A percentile compares a stretch with the other conserved stretches of the same genome.
Evolutionary conservation across 179 eudicot species (phyloP).

Genomic region (Beta macrorhiza): DNA sequence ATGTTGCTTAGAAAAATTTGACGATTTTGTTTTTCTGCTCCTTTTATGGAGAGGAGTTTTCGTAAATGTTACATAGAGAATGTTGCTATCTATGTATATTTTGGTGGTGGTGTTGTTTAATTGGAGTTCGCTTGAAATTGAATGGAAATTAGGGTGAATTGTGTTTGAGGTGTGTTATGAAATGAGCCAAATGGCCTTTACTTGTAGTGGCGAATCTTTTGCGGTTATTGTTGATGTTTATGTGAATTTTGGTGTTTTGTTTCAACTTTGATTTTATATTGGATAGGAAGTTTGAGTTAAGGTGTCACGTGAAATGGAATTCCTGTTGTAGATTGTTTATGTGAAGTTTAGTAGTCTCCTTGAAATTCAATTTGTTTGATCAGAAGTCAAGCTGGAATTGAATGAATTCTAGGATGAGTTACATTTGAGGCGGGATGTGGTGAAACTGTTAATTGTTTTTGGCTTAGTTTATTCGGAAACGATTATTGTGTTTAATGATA

Average conservation of each 20-base stretch:
- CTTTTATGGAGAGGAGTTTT: not conserved
- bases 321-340: too few species aligned
- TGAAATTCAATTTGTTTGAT: not conserved
- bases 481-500: too few species aligned
- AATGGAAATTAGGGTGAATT: not conserved
- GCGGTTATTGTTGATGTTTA: not conserved
- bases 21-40: not conserved
- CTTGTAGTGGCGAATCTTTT: not conserved
- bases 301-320: too few species aligned
- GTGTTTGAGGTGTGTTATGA: too few species aligned
- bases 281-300: too few species aligned
- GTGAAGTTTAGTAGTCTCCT: not conserved
- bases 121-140: not conserved
- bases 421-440: not conserved
- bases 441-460: not conserved
- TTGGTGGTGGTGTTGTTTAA: not conserved
- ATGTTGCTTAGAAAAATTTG: not conserved
- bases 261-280: too few species aligned
- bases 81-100: not conserved
- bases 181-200: not conserved
- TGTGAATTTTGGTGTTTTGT: not conserved
- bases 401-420: not conserved
- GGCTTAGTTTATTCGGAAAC: not conserved
- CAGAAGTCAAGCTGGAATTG: not conserved
- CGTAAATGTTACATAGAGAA: not conserved